Evolutionary conservation across 2,329 filamentous ascomycete genomes (phyloP), one percentile per base, ranked within the genome.

Genomic region (Tolypocladium paradoxum): DNA sequence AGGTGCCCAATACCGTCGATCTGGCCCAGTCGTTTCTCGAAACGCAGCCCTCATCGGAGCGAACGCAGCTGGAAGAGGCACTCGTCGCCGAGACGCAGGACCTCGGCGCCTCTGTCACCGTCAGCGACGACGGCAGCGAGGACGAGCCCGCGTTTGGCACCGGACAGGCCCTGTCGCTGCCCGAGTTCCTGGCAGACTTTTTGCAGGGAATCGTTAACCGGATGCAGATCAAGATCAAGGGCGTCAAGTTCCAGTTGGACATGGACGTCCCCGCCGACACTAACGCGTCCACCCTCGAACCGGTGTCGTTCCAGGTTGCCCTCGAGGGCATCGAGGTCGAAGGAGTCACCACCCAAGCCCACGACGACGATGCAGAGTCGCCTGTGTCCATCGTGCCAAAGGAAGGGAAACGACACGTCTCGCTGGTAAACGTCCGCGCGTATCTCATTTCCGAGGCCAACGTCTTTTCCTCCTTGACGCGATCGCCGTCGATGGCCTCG

Each of bases 21-120:
- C 74, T 93, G 16, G 87, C 88, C 16, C 79, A 87, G 63, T 91
- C 87, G 0, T 92, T 92, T 64, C 73, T 92, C n/a, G 76, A 86
- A 58, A 81, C 85, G 2, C 83, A 90, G 62, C 82, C 86, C 14
- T 71, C 73, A 6, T 75, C 80, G 49, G 85, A 90, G 61, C 84
- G 79, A 57, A 76, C 74, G 54, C 79, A 85, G 62, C 73, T 92
- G 27, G 84, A 90, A 64, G 81, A 85, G 49, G 85, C 84, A 9
- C 68, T 91, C 18, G 74, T 79, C 22, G 78, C 82, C 1, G 81
- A 86, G 62, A 78, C 77, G 1, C 77, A 82, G 53, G 79, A 84
- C 54, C 67, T 87, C 40, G 78, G 79, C 38, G 79, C 83, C 22
- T 87, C 84, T 1, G 67, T 82, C 20, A 61, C 76, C 8, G 74